Evolutionary conservation across 2,329 filamentous ascomycete genomes (phyloP).

Genomic region (Cyphellophora europaea): DNA sequence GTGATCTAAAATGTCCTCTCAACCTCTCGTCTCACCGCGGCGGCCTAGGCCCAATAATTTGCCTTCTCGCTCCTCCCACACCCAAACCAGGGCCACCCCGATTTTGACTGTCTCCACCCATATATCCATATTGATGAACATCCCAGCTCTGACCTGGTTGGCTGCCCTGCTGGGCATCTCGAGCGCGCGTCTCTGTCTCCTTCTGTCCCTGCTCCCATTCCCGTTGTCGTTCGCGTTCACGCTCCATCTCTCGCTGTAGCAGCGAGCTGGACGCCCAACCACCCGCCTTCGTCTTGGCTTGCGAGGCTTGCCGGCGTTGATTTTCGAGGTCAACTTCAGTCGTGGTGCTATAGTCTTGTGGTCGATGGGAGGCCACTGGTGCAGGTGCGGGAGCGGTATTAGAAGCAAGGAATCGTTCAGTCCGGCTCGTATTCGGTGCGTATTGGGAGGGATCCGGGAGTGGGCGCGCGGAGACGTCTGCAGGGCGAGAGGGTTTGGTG

Average conservation of each 20-base stretch:
- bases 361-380: slow-evolving; percentile 28
- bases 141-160: slow-evolving; percentile 43
- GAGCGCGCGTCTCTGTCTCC: slow-evolving; percentile 36
- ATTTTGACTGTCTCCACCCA: slow-evolving; percentile 55
- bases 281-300: slow-evolving; percentile 48
- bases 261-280: slow-evolving; percentile 56
- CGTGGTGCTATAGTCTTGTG: slow-evolving; percentile 40
- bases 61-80: slow-evolving; percentile 47
- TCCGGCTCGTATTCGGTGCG: slow-evolving; percentile 32
- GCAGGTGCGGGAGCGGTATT: slow-evolving; percentile 40
- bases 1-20: too few species aligned
- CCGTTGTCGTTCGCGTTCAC: slow-evolving; percentile 53
- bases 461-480: slow-evolving; percentile 16
- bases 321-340: slow-evolving; percentile 49
- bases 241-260: slow-evolving; percentile 58
- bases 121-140: slow-evolving; percentile 55
- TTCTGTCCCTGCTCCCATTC: slow-evolving; percentile 57
- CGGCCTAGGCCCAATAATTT: slow-evolving; percentile 50
- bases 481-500: slow-evolving; percentile 1
- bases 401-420: slow-evolving; percentile 46
- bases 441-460: slow-evolving; percentile 38
- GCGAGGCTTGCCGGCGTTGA: slow-evolving; percentile 42
- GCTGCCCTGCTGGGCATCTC: slow-evolving; percentile 35
- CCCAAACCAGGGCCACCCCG: slow-evolving; percentile 39
- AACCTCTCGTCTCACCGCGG: slow-evolving; percentile 26